Conservation (phyloP, 345 rosid species). For the Citrus glauca region DNA sequence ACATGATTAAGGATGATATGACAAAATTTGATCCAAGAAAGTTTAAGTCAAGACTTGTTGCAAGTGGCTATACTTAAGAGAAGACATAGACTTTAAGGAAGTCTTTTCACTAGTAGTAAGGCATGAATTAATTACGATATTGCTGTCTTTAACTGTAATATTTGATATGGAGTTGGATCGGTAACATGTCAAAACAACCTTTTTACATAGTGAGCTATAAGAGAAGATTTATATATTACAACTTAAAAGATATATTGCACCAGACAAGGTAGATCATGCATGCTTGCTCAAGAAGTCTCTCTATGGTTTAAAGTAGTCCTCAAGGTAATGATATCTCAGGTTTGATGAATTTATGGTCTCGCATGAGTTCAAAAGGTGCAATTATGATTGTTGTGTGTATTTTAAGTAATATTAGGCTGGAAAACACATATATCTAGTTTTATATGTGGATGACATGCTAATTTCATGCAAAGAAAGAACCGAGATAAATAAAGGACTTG, state of each 20-base stretch:
- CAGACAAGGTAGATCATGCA: too few relatives aligned
- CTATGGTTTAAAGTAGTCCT: too few relatives aligned
- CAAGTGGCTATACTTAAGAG: neutral
- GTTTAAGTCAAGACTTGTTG: neutral
- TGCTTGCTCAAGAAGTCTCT: too few relatives aligned
- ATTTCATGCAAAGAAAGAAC: too few relatives aligned
- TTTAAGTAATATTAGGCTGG: fast-evolving
- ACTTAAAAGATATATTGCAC: neutral
- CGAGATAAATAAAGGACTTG: too few relatives aligned
- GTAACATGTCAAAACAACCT: fast-evolving
- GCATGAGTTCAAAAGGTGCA: neutral
- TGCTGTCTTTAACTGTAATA: fast-evolving
- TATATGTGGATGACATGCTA: too few relatives aligned
- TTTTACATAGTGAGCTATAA: fast-evolving
- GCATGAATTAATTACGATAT: neutral
- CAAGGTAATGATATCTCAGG: too few relatives aligned
- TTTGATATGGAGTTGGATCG: neutral
- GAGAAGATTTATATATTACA: too few relatives aligned
- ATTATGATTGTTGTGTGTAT: too few relatives aligned
- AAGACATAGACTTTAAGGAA: neutral
- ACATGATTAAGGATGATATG: neutral
- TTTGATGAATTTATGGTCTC: too few relatives aligned
- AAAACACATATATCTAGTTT: fast-evolving
- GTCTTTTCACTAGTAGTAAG: neutral
- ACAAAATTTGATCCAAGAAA: neutral